These are phyloP conservation scores for Xylaria scruposa DNA, from an alignment of 495 filamentous ascomycete species.

Conservation along the genomic window DNA sequence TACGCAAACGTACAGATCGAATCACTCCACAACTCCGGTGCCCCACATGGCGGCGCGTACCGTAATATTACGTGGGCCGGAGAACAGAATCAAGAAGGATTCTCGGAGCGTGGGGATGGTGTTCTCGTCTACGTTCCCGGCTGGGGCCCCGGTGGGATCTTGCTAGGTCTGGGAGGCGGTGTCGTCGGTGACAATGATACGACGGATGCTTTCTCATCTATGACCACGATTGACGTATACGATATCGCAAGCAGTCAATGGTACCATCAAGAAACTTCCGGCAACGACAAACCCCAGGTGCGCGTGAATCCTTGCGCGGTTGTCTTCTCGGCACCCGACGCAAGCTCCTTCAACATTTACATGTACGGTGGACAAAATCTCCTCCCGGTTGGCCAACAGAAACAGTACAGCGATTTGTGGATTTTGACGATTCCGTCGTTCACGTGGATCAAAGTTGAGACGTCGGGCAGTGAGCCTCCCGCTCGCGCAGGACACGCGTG, in stretches of 20 bases:
- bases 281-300: conserved; percentile 61
- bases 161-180: conserved; percentile 74
- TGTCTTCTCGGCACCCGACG: conserved; percentile 72
- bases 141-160: conserved; percentile 70
- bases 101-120: conserved; percentile 75
- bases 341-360: conserved; percentile 74
- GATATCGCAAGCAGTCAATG: conserved; percentile 78
- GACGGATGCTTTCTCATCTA: conserved; percentile 65
- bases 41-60: conserved; percentile 62
- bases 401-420: conserved; percentile 77
- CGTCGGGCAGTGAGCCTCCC: conserved; percentile 58
- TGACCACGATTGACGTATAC: conserved; percentile 77
- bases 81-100: conserved; percentile 65
- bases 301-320: conserved; percentile 79
- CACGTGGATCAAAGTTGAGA: conserved; percentile 73
- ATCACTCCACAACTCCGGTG: conserved; percentile 55
- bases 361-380: conserved; percentile 79
- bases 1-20: conserved; percentile 64
- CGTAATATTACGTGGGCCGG: conserved; percentile 76
- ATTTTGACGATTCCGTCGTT: conserved; percentile 78
- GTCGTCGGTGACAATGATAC: conserved; percentile 43
- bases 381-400: conserved; percentile 46
- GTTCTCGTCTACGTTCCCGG: conserved; percentile 74
- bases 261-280: conserved; percentile 76
- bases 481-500: conserved; percentile 73